These are phyloP conservation scores for Suaeda aralocaspica DNA, from an alignment of 148 eudicot genomes.

Conservation along the genomic window DNA sequence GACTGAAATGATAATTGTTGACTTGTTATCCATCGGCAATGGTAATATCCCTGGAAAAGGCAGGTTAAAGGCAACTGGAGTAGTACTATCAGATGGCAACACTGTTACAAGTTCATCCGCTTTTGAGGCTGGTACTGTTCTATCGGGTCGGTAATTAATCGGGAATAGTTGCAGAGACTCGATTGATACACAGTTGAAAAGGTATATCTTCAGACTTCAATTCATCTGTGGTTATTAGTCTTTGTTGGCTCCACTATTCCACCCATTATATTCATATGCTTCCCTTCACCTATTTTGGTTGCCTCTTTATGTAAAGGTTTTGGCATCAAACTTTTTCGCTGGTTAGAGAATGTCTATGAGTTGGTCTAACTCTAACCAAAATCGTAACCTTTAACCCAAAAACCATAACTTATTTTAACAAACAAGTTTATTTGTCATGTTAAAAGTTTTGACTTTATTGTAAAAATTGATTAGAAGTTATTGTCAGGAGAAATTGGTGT, in stretches of 20 bases:
- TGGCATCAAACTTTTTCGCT: no score
- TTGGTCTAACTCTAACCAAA: no score
- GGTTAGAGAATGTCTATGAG: no score
- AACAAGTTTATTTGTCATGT: no score
- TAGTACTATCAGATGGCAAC: conserved; percentile 22
- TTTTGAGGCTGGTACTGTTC: conserved; percentile 27
- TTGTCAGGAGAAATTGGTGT: no score
- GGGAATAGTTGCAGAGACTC: neutral
- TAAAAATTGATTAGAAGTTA: no score
- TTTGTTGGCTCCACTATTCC: neutral
- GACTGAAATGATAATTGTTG: conserved; percentile 58
- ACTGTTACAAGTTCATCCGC: conserved; percentile 20
- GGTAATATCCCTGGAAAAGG: conserved; percentile 16
- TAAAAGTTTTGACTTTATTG: no score
- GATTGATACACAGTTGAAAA: neutral
- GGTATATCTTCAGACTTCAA: conserved; percentile 10
- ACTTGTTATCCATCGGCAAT: conserved; percentile 39
- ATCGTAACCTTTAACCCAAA: no score
- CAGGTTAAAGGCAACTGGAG: conserved; percentile 31
- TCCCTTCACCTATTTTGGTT: neutral
- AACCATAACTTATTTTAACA: no score
- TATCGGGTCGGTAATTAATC: conserved; percentile 40
- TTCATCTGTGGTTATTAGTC: neutral
- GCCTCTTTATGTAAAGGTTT: no score
- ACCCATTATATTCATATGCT: neutral